A percentile compares a stretch with the other conserved stretches of the same genome.
phyloP scores from a whole-genome alignment of 1,284 basidiomycete species.

The Ustilago vetiveriae region DNA sequence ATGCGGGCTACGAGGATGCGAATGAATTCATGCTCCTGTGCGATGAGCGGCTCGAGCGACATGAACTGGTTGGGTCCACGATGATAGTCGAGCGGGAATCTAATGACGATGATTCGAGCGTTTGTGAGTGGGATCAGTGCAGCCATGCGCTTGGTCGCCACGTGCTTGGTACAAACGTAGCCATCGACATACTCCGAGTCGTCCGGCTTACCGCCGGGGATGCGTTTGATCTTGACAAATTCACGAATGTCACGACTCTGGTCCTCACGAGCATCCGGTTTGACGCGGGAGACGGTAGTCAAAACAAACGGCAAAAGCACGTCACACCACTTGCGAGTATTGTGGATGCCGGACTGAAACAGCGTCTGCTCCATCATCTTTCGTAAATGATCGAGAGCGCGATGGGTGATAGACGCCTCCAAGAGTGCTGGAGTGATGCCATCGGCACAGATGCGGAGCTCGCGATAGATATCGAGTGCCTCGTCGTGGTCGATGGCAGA shows the following conservation, averaged over 20 bases:
- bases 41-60: constrained; percentile 88
- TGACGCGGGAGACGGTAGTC: constrained; percentile 58
- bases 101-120: constrained; percentile 93
- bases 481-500: constrained; percentile 9
- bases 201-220: constrained; percentile 88
- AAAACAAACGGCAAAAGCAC: constrained; percentile 58
- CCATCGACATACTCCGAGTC: constrained; percentile 98
- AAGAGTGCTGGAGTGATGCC: constrained; percentile 45
- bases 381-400: constrained; percentile 49
- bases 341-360: constrained; percentile 38
- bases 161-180: constrained; percentile 96
- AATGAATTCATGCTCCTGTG: constrained; percentile 94
- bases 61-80: constrained; percentile 89
- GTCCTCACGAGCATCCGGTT: constrained; percentile 70
- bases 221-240: constrained; percentile 98
- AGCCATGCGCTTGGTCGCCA: constrained; percentile 84
- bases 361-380: constrained; percentile 62
- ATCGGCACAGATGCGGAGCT: constrained; percentile 42
- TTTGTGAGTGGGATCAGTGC: constrained; percentile 72
- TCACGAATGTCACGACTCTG: constrained; percentile 90
- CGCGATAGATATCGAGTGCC: constrained; percentile 37
- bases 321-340: constrained; percentile 55
- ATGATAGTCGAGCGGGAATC: constrained; percentile 94
- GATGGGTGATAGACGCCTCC: constrained; percentile 42
- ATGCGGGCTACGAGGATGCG: constrained; percentile 88